Conservation (phyloP, 148 eudicot species). For the Camellia lanceoleosa region DNA sequence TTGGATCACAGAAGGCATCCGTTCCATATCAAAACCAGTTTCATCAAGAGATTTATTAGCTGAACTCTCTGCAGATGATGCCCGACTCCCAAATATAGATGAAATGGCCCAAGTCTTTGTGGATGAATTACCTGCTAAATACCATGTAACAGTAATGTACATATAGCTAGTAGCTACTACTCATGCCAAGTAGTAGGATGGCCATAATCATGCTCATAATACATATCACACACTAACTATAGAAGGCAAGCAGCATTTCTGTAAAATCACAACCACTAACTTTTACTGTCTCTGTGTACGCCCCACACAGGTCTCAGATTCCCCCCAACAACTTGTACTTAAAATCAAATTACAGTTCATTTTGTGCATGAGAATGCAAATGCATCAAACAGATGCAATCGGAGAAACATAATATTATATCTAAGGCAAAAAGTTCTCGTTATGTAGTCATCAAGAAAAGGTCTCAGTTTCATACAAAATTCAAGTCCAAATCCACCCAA, state of each 20-base stretch:
- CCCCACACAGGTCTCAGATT: too few species aligned
- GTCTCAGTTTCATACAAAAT: not conserved
- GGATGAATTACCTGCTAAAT: slow-evolving; percentile 12
- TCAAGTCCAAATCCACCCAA: not conserved
- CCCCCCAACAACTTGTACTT: too few species aligned
- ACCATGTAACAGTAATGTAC: not conserved
- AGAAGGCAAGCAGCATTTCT: not conserved
- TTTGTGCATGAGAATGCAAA: not conserved
- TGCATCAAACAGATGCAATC: not conserved
- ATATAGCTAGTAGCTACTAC: not conserved
- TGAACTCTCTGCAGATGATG: slow-evolving; percentile 4
- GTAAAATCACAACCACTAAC: not conserved
- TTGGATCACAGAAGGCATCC: slow-evolving; percentile 12
- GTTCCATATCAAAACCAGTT: not conserved
- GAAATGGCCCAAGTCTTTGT: slow-evolving; percentile 11
- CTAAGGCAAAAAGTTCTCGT: not conserved
- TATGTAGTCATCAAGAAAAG: not conserved
- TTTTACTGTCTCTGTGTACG: too few species aligned
- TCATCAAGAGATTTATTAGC: slow-evolving; percentile 1
- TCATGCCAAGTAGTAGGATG: not conserved
- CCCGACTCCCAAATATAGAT: slow-evolving; percentile 19
- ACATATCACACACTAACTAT: not conserved
- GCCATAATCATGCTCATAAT: not conserved
- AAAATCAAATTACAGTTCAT: too few species aligned
- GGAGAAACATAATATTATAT: not conserved